A percentile compares a stretch with the other conserved stretches of the same genome.
Evolutionary conservation across 768 basidiomycete species (phyloP).

Genomic region (Tephrocybe rancida): DNA sequence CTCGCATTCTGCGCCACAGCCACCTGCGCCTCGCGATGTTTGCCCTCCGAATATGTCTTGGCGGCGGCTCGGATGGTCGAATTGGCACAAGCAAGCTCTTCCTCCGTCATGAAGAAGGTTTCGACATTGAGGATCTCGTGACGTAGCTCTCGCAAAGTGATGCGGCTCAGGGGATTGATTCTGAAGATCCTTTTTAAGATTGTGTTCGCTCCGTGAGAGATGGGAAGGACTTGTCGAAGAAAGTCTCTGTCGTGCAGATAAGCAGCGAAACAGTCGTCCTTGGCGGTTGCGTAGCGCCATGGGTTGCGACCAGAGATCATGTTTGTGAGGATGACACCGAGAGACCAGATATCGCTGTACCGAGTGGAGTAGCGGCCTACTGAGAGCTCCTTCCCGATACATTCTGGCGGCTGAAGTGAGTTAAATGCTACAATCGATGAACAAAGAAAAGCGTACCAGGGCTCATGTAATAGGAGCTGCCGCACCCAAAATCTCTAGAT

Average conservation of each 20-base stretch:
- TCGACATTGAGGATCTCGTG: conserved; percentile 53
- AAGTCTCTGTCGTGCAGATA: conserved; percentile 66
- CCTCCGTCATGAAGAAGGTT: conserved; percentile 61
- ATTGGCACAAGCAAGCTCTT: conserved; percentile 39
- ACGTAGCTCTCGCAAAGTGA: conserved; percentile 65
- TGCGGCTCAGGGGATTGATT: conserved; percentile 62
- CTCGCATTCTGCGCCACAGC: conserved; percentile 2
- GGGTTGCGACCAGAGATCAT: conserved; percentile 79
- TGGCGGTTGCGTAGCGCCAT: conserved; percentile 70
- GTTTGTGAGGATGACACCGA: conserved; percentile 83
- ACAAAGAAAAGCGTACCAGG: conserved; percentile 51
- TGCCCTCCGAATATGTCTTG: conserved; percentile 11
- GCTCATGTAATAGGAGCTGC: conserved; percentile 69
- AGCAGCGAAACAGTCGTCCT: conserved; percentile 67
- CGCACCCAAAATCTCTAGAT: conserved; percentile 56
- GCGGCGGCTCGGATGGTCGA: conserved; percentile 22
- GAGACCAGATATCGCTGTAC: conserved; percentile 72
- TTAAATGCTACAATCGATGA: conserved; percentile 1
- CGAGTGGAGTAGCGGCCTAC: conserved; percentile 56
- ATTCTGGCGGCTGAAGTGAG: conserved; percentile 44
- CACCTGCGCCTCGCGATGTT: conserved; percentile 3
- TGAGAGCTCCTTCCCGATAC: conserved; percentile 47
- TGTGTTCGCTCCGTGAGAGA: conserved; percentile 64
- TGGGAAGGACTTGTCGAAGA: conserved; percentile 69
- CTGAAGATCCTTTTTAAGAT: conserved; percentile 75